Conservation (phyloP, 2,329 filamentous ascomycete genomes). For the Xylariales sp. region DNA sequence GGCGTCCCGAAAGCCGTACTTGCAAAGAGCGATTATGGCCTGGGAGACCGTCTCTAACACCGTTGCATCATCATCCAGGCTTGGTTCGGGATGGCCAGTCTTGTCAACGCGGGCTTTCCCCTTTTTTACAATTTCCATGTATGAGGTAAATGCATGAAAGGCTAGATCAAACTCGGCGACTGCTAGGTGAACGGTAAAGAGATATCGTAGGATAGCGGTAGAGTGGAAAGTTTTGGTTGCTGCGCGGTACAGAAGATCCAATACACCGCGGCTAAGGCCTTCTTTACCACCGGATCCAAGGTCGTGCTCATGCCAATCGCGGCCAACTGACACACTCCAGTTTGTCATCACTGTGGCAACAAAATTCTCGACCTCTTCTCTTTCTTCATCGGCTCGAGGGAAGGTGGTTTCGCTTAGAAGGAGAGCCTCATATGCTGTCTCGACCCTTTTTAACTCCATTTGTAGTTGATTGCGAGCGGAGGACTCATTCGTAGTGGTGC, state of each 20-base stretch:
- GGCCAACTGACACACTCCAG: constrained; percentile 84
- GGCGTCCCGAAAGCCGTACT: constrained; percentile 79
- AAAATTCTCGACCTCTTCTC: constrained; percentile 84
- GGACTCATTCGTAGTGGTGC: constrained; percentile 57
- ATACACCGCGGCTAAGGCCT: constrained; percentile 77
- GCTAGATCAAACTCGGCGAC: constrained; percentile 93
- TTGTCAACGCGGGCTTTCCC: constrained; percentile 87
- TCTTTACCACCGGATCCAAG: constrained; percentile 84
- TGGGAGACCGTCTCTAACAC: constrained; percentile 83
- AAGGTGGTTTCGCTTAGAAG: constrained; percentile 84
- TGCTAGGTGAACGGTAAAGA: constrained; percentile 88
- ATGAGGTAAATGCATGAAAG: constrained; percentile 90
- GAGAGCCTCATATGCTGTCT: constrained; percentile 81
- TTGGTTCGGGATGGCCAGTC: constrained; percentile 74
- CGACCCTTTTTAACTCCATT: constrained; percentile 81
- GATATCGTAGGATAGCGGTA: constrained; percentile 83
- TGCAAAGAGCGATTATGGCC: constrained; percentile 82
- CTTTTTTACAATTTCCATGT: constrained; percentile 86
- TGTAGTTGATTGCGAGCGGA: constrained; percentile 73
- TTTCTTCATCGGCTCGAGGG: constrained; percentile 82
- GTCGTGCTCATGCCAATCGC: constrained; percentile 82
- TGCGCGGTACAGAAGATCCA: constrained; percentile 90
- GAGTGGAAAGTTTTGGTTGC: constrained; percentile 97
- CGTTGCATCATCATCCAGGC: constrained; percentile 81
- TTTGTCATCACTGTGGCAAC: constrained; percentile 83